Base-by-base conservation (phyloP, 179 eudicot genomes). In the Nepenthes alata region DNA sequence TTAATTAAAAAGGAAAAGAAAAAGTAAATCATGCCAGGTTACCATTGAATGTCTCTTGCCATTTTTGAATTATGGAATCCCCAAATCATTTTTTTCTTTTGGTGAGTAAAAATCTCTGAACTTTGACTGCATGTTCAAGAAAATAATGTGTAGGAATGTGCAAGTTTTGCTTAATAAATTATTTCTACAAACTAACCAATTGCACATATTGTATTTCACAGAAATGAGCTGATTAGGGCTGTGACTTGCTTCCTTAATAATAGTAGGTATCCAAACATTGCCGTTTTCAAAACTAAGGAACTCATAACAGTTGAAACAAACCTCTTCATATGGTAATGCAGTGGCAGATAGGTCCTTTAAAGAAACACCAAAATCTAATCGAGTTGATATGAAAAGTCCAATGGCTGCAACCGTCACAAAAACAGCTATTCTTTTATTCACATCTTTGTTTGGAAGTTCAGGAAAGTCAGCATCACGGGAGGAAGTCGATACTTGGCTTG, bases 241-340 rank as follows among this genome's bases (percentile, higher is more conserved):
- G 45, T 41, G 8, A 41, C 8, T 7, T 41, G 45, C 45, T 7
- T 4, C 45, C 5, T 4, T 41, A 4, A 41, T 41, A 41, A 25
- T 25, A 25, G 25, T 25, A 25, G 25, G 25, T 25, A 25, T 25
- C 25, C 25, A 25, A 25, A 25, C 25, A 11, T 52, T 52, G 5
- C 12, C 12, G 12, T 8, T 47, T 47, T 16, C 3, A 48, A 9
- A 60, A 36, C 4, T 13, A 14, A 54, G 35, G 11, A 6, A 37
- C 13, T 9, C n/a, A 37, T 34, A 9, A 70, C 6, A 54, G 11
- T 15, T 14, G 47, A 56, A 63, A 50, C 73, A 74, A 57, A 91
- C 97, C 96, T 86, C 83, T 67, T 91, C 97, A 80, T 80, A 88
- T 13, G 96, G 87, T 38, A 84, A 63, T 57, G 96, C 97, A 55